Percentiles rank a stretch among this genome's conserved stretches.
These are phyloP conservation scores for Arabidopsis lyrata DNA, from an alignment of 441 rosid genomes.

Conservation along the genomic window DNA sequence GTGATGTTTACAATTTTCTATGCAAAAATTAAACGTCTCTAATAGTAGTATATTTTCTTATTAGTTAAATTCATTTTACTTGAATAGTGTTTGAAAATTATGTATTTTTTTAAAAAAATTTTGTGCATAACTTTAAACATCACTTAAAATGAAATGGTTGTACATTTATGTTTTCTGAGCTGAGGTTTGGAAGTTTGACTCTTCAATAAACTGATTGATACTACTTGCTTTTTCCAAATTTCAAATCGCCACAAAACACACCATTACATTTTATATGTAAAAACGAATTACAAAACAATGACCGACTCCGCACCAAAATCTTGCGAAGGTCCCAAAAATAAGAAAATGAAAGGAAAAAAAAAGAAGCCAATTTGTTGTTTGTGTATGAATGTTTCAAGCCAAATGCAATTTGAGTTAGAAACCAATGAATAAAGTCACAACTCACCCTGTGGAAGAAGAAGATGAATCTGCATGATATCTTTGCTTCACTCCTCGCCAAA, in stretches of 20 bases:
- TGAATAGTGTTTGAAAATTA: too few relatives aligned
- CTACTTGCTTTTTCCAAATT: background rate
- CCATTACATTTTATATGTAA: constrained; percentile 22
- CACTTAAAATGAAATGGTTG: too few relatives aligned
- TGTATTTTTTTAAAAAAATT: too few relatives aligned
- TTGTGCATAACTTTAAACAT: too few relatives aligned
- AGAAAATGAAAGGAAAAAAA: background rate
- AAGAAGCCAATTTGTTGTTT: too few relatives aligned
- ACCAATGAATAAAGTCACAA: constrained; percentile 24
- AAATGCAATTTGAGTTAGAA: constrained; percentile 21
- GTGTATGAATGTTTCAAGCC: constrained; percentile 17
- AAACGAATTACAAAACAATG: constrained; percentile 23
- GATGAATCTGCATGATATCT: constrained; percentile 33
- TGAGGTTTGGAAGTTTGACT: constrained; percentile 26
- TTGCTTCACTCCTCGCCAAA: constrained; percentile 33
- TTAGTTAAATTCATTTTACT: too few relatives aligned
- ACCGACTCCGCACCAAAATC: constrained; percentile 20
- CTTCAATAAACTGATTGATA: background rate
- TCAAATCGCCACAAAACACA: constrained; percentile 29
- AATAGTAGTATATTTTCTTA: too few relatives aligned
- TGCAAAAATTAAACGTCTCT: too few relatives aligned
- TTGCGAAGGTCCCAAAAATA: constrained; percentile 11
- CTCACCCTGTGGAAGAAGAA: constrained; percentile 26
- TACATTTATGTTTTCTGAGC: background rate
- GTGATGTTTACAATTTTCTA: too few relatives aligned